Conservation (phyloP, 805 yeast species). For the Zygotorulaspora danielsina region DNA sequence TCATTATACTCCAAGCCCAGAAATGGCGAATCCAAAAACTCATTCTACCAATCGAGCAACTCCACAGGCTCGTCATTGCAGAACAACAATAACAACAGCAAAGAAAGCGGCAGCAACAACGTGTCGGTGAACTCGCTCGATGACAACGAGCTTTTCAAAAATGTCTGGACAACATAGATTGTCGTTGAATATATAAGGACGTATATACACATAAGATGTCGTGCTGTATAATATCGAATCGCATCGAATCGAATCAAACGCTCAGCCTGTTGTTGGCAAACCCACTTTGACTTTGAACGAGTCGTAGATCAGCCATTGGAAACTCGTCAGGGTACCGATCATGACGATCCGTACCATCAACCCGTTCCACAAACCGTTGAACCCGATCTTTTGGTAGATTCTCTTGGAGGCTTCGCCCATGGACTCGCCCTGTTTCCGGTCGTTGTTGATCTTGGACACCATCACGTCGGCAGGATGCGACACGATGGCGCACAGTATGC, state of each 20-base stretch:
- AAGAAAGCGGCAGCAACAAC: slow-evolving; percentile 7
- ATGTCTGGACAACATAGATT: slow-evolving; percentile 49
- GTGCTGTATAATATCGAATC: too few relatives aligned
- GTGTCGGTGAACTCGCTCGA: slow-evolving; percentile 39
- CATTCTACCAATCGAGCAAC: slow-evolving; percentile 5
- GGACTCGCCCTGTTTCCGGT: slow-evolving; percentile 61
- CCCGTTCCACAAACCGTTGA: slow-evolving; percentile 91
- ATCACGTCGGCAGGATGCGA: slow-evolving; percentile 99
- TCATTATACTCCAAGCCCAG: slow-evolving; percentile 72
- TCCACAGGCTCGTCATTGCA: slow-evolving; percentile 37
- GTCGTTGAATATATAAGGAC: slow-evolving; percentile 7
- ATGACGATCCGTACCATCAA: slow-evolving; percentile 88
- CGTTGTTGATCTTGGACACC: slow-evolving; percentile 85
- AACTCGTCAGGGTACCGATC: slow-evolving; percentile 96
- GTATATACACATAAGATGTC: slow-evolving; percentile 2
- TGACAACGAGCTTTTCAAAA: slow-evolving; percentile 59
- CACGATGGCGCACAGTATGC: slow-evolving; percentile 91
- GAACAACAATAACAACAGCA: slow-evolving; percentile 8
- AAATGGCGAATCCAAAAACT: slow-evolving; percentile 7
- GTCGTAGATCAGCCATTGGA: slow-evolving; percentile 96
- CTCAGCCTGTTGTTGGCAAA: slow-evolving; percentile 84
- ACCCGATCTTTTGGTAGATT: slow-evolving; percentile 81
- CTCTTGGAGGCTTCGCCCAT: slow-evolving; percentile 62
- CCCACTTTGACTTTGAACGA: slow-evolving; percentile 94
- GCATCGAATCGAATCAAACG: too few relatives aligned